Conservation (phyloP, 1,139 yeast species). For the Geotrichum citri-aurantii region DNA sequence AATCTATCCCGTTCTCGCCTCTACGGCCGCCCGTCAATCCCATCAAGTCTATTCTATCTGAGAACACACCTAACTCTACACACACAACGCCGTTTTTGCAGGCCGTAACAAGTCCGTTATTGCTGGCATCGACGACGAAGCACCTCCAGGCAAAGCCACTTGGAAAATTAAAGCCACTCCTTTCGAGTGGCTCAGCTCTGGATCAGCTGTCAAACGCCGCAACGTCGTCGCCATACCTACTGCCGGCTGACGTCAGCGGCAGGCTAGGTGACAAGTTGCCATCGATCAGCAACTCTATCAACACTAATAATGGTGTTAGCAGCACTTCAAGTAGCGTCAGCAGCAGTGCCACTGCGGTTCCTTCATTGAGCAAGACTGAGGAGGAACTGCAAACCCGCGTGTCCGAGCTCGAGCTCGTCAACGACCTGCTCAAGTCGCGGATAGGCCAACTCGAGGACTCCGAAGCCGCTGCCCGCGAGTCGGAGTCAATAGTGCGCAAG, state of each 20-base stretch:
- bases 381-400: constrained; percentile 25
- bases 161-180: background rate
- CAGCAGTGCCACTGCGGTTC: background rate
- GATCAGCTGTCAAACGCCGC: constrained; percentile 28
- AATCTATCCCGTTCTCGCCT: constrained; percentile 5
- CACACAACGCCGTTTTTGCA: constrained; percentile 7
- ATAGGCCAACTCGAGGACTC: constrained; percentile 66
- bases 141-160: background rate
- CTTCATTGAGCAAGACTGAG: constrained; percentile 18
- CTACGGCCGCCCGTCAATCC: constrained; percentile 7
- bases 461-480: constrained; percentile 39
- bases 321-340: constrained; percentile 2
- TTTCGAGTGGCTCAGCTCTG: constrained; percentile 18
- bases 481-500: constrained; percentile 23
- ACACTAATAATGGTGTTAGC: constrained; percentile 1
- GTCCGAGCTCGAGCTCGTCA: constrained; percentile 84
- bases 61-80: background rate
- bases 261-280: background rate
- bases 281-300: background rate
- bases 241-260: constrained; percentile 3
- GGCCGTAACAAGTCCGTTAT: constrained; percentile 20
- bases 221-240: constrained; percentile 26
- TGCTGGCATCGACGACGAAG: constrained; percentile 13
- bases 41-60: constrained; percentile 1
- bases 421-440: constrained; percentile 76